These are phyloP conservation scores for Pseudopyricularia cyperi DNA, from an alignment of 2,329 filamentous ascomycete species.

Conservation along the genomic window DNA sequence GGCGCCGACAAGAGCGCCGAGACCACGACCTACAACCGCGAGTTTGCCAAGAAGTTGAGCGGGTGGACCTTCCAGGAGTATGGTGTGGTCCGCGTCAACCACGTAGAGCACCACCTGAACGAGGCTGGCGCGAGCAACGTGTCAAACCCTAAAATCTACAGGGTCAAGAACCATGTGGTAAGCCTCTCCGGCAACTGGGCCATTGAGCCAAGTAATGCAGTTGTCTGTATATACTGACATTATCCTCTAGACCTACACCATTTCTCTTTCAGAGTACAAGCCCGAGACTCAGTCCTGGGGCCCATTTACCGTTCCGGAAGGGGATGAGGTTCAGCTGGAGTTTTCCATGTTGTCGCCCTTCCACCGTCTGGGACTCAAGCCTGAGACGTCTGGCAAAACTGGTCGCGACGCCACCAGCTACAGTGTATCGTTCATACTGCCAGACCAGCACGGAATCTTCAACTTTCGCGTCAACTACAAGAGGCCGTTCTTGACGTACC, in stretches of 20 bases:
- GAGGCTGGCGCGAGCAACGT: conserved; percentile 39
- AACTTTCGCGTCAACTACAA: conserved; percentile 98
- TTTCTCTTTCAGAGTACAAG: conserved; percentile 75
- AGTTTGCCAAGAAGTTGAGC: conserved; percentile 74
- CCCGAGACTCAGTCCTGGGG: conserved; percentile 52
- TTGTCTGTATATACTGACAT: background rate
- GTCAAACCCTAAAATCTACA: conserved; percentile 78
- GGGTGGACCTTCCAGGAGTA: conserved; percentile 95
- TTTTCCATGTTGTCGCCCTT: conserved; percentile 98
- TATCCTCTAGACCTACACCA: conserved; percentile 55
- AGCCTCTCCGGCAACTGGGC: conserved; percentile 23
- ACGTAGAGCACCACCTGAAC: conserved; percentile 63
- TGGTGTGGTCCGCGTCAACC: conserved; percentile 75
- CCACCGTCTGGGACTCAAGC: conserved; percentile 65
- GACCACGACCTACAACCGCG: conserved; percentile 61
- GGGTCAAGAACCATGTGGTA: conserved; percentile 94
- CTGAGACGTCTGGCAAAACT: conserved; percentile 25
- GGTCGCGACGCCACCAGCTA: conserved; percentile 61
- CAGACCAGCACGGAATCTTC: conserved; percentile 98
- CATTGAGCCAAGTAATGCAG: background rate
- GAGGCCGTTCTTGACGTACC: conserved; percentile 73
- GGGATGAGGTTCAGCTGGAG: conserved; percentile 78
- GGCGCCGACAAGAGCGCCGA: conserved; percentile 22
- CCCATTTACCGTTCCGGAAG: conserved; percentile 57
- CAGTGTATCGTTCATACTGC: conserved; percentile 63